phyloP scores from a whole-genome alignment of 2,329 filamentous ascomycete genomes.

The Aspergillus viridinutans region DNA sequence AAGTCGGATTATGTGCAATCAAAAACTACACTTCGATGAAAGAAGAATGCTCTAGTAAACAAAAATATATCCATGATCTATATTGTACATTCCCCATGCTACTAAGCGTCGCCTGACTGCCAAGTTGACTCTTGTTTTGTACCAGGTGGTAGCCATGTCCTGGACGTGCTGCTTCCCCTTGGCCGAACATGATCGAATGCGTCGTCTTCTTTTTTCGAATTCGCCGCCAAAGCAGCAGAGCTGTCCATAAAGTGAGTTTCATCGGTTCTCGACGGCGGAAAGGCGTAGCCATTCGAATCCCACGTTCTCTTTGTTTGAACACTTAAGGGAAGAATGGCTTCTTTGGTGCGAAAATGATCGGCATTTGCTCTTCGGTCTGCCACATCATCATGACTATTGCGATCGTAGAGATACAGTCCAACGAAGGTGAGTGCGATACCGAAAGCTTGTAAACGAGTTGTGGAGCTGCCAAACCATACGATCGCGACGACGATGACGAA shows the following conservation, averaged over 20 bases:
- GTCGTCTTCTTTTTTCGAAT: slow-evolving; percentile 43
- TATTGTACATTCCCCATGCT: slow-evolving; percentile 5
- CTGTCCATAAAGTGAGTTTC: slow-evolving; percentile 18
- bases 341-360: slow-evolving; percentile 59
- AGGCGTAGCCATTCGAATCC: slow-evolving; percentile 35
- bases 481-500: slow-evolving; percentile 95
- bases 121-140: slow-evolving; percentile 86
- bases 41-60: background rate
- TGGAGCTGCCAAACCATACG: slow-evolving; percentile 90
- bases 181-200: slow-evolving; percentile 41
- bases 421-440: slow-evolving; percentile 88
- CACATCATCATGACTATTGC: slow-evolving; percentile 81
- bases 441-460: slow-evolving; percentile 73
- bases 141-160: slow-evolving; percentile 66
- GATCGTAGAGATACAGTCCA: slow-evolving; percentile 92
- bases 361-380: slow-evolving; percentile 72
- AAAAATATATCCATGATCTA: background rate
- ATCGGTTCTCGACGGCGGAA: slow-evolving; percentile 23
- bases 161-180: slow-evolving; percentile 36
- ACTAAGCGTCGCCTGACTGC: slow-evolving; percentile 48
- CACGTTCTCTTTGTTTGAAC: slow-evolving; percentile 32
- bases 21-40: slow-evolving; percentile 3
- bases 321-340: slow-evolving; percentile 65
- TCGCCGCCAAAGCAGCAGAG: slow-evolving; percentile 15
- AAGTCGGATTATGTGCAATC: background rate